Base-by-base conservation (phyloP, 2,329 filamentous ascomycete genomes). In the Cladosporium sp. region DNA sequence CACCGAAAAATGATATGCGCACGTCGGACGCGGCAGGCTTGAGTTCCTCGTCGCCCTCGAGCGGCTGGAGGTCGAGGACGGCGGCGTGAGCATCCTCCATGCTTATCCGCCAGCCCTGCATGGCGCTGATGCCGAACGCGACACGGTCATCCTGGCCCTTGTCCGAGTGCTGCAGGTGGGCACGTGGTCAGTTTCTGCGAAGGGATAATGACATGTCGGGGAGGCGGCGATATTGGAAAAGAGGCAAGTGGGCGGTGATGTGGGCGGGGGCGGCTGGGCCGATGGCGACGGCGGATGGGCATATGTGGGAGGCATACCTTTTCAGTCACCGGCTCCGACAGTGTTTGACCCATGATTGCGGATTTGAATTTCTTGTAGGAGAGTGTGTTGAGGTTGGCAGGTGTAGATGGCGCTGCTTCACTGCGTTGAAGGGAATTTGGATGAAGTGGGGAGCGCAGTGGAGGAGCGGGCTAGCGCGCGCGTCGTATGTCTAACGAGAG, bases 41-140 rank as follows among this genome's bases (percentile, higher is more conserved):
- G 60, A 74, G 71, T 57, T 73, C 70, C 40, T 78, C 75, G 55
- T 76, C 72, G 53, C 72, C 71, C 61, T 73, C 73, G 54, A 77
- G 74, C 54, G 82, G 76, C 64, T 93, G 82, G 59, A 97, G 82
- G 71, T 97, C 88, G 67, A 98, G 86, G 46, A 97, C 76, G 50
- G 87, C 81, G 55, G 88, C 88, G 74, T 98, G 93, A 57, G 93
- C 84, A 69, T 98, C 93, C 72, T 98, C 93, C 93, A 98, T 98
- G 77, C 88, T 95, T 75, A 98, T 97, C 75, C 93, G 87, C 93
- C 93, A 98, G 77, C 93, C 93, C 74, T 98, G 93, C 93, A 98
- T 98, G 72, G 90, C 90, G 59, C 93, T 98, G 59, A 97, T 84
- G 67, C 93, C 93, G 72, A 88, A 98, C 68, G 93, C 74, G 68